Conservation (phyloP, 148 eudicot genomes). For the Persicaria tinctoria region DNA sequence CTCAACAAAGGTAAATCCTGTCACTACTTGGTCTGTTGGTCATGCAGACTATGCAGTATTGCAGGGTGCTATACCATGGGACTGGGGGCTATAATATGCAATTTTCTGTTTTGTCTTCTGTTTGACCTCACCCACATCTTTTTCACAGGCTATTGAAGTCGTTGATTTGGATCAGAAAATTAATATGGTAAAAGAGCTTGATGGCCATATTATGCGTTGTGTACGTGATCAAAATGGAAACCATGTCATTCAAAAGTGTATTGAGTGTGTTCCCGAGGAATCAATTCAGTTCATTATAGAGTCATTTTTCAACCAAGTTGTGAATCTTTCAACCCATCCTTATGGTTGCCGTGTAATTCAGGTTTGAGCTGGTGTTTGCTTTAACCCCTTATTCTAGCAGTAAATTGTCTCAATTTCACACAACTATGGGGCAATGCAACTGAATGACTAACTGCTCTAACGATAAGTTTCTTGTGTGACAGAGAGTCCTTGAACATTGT, state of each 20-base stretch:
- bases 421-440: not conserved
- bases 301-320: conserved; percentile 91
- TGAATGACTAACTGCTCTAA: not conserved
- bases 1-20: too few species aligned
- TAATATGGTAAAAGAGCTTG: conserved; percentile 89
- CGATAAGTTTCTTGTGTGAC: conserved; percentile 16
- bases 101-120: not conserved
- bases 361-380: conserved; percentile 30
- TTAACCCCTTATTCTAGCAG: too few species aligned
- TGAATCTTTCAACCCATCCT: conserved; percentile 91
- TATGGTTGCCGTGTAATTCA: conserved; percentile 99
- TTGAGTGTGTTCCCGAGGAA: conserved; percentile 94
- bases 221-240: conserved; percentile 99
- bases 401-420: not conserved
- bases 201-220: conserved; percentile 92
- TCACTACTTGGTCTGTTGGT: too few species aligned
- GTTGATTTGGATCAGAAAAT: conserved; percentile 96
- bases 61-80: too few species aligned
- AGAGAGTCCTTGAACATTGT: conserved; percentile 96
- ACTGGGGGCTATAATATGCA: not conserved
- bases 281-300: conserved; percentile 75
- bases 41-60: too few species aligned
- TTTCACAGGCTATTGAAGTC: conserved; percentile 86
- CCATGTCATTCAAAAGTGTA: conserved; percentile 97
- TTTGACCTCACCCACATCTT: not conserved